Base-by-base conservation (phyloP, 2,329 filamentous ascomycete genomes). In the Monilinia aucupariae region DNA sequence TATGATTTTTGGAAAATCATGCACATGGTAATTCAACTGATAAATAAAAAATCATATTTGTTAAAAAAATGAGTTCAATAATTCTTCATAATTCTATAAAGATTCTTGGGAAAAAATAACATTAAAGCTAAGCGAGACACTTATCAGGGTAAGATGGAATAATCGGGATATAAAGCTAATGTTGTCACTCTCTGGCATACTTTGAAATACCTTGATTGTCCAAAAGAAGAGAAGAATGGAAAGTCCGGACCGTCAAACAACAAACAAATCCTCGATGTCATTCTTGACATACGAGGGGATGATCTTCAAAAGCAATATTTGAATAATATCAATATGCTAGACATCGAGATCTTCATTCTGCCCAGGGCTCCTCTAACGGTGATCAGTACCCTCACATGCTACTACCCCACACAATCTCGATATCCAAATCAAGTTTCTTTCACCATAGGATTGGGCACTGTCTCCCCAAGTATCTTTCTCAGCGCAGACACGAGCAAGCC, bases 301-400 rank as follows among this genome's bases (percentile, higher is more conserved):
- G 5, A 32, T n/a, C n/a, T n/a, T n/a, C 41, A 10, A 41, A 47
- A 34, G 13, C 8, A 41, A 56, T n/a, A 30, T 54, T 15, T 30
- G 7, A 27, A 41, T 25, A 13, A 43, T 12, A 1, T 55, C 52
- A 55, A 45, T 45, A 45, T 56, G 53, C 27, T 34, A 17, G 20
- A 45, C 53, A 56, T 56, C 41, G 53, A 56, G 53, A 56, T 56
- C 8, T 17, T 15, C 39, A 47, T 47, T 56, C 41, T 34, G 22
- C 20, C 45, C 39, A n/a, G 39, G 39, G 7, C 39, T 55, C 53
- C 53, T 45, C 32, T 55, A 8, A 25, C 53, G 25, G 53, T 45
- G n/a, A n/a, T n/a, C 25, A 39, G 53, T 10, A 30, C 27, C 17
- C 25, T 56, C 53, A 50, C 43, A 51, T 49, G 43, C 25, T 37